Base-by-base conservation (phyloP, 2,329 filamentous ascomycete species). In the Fusarium keratoplasticum region DNA sequence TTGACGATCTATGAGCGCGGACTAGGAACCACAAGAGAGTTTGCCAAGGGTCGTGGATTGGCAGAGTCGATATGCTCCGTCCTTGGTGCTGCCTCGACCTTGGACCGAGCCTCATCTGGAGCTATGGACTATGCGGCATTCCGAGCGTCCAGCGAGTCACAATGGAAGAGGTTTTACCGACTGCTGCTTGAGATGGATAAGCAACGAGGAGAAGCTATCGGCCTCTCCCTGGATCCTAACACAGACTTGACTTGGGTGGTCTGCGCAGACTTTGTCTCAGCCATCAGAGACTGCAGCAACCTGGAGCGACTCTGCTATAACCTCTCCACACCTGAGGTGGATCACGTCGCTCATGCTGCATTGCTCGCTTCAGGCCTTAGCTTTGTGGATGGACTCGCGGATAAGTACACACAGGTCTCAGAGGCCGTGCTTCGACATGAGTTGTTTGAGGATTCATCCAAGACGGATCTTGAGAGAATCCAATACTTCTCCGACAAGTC, bases 131-230 rank as follows among this genome's bases (percentile, higher is more conserved):
- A 94, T 76, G 90, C 93, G 27, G 88, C 92, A 66, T 96, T 95
- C 80, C 89, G 93, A 66, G 85, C 87, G 36, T 91, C 94, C 35
- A 91, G 93, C 62, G 93, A 96, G 79, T 88, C 89, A 13, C 95
- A 98, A 81, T 99, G 96, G 96, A 91, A 93, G 72, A 90, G 94
- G 60, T 97, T 97, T 82, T 98, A 95, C 84, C 91, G 95, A 35
- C 88, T 98, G 20, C 88, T 97, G 20, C 88, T 94, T 14, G 95
- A 98, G 80, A 85, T 99, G 44, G 95, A 98, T 80, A 95, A 93
- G 78, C 92, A 94, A 78, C 89, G 95, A 78, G 93, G 93, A 20
- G 95, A 98, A 79, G 92, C 94, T 0, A 84, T 98, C 52, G 92
- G 94, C 2, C 86, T 98, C 52, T 90, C 92, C 1, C 91, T 94